Evolutionary conservation across 2,329 filamentous ascomycete species (phyloP), one percentile per base, ranked within the genome.

Genomic region (Cryphonectria radicalis): DNA sequence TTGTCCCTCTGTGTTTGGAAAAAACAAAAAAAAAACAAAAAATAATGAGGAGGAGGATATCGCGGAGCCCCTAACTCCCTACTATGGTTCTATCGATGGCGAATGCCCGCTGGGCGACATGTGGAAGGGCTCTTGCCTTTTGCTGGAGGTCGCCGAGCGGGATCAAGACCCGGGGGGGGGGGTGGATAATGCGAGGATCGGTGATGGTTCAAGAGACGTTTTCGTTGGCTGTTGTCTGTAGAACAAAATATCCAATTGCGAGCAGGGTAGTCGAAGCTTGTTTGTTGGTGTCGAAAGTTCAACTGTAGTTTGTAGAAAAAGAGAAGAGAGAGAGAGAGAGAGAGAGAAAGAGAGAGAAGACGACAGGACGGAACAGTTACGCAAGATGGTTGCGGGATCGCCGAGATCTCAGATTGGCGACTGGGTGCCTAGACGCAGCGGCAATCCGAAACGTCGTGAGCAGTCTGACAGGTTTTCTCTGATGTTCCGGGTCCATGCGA

Each of bases 1-100:
- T 73, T 81, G 77, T 76, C 60, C 40, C 59, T 42, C 40, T 43
- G 19, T 22, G 46, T 22, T 35, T 11, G n/a, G 60, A 3, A 32
- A 4, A 32, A 55, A 42, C 14, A 14, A 32, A 50, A 11, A n/a
- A n/a, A 11, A 8, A 50, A 25, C n/a, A 14, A 32, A 50, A n/a
- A n/a, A n/a, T n/a, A 8, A 50, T 50, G 46, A 50, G 17, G 22
- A 28, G 28, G 28, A 32, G 32, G 32, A 32, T 53, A 50, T 42
- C 32, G 67, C 59, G 32, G 35, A 63, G 35, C n/a, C 59, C 46
- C n/a, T 13, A 22, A 11, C 43, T 42, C 22, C 59, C 60, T 63
- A 19, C 32, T 57, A 37, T 42, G 32, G 32, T 17, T 57, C 59
- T 63, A 57, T 55, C 42, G 42, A 32, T 50, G n/a, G 35, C 43